These are phyloP conservation scores for Nasturtium officinale DNA, from an alignment of 345 rosid species.

Conservation along the genomic window DNA sequence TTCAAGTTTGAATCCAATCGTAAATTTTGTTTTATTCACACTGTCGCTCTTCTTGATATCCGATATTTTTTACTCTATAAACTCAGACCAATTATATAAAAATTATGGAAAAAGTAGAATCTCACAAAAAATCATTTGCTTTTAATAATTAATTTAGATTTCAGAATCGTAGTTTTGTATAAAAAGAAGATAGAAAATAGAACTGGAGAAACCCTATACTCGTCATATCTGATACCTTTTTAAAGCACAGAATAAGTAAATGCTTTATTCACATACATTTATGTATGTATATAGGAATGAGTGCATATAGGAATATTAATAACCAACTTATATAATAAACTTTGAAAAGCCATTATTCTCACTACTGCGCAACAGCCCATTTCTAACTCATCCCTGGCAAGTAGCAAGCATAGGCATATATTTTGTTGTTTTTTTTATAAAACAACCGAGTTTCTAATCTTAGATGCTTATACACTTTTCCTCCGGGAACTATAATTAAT, in stretches of 20 bases:
- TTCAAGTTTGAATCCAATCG: slow-evolving; percentile 9
- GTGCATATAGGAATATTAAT: slow-evolving; percentile 29
- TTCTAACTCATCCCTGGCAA: slow-evolving; percentile 32
- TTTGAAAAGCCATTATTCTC: slow-evolving; percentile 35
- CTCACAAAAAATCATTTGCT: slow-evolving; percentile 12
- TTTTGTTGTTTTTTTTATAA: background rate
- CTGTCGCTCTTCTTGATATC: slow-evolving; percentile 42
- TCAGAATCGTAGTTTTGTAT: slow-evolving; percentile 37
- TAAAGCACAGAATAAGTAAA: slow-evolving; percentile 45
- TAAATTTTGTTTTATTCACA: slow-evolving; percentile 21
- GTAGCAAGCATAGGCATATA: slow-evolving; percentile 30
- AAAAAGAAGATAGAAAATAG: slow-evolving; percentile 36
- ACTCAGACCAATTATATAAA: slow-evolving; percentile 27
- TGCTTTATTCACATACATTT: slow-evolving; percentile 42
- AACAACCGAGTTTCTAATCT: background rate
- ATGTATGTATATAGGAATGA: slow-evolving; percentile 39
- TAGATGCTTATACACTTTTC: slow-evolving; percentile 14
- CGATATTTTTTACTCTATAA: slow-evolving; percentile 34
- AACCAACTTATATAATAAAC: slow-evolving; percentile 10
- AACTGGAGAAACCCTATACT: slow-evolving; percentile 40
- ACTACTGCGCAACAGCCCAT: slow-evolving; percentile 37
- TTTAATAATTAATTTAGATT: slow-evolving; percentile 22
- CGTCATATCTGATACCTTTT: slow-evolving; percentile 42
- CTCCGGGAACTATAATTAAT: slow-evolving; percentile 16
- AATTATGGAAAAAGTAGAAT: slow-evolving; percentile 31